Percentiles rank a stretch among this genome's conserved stretches.
These are phyloP conservation scores for Schizothecium vesticola DNA, from an alignment of 495 filamentous ascomycete genomes.

Conservation along the genomic window DNA sequence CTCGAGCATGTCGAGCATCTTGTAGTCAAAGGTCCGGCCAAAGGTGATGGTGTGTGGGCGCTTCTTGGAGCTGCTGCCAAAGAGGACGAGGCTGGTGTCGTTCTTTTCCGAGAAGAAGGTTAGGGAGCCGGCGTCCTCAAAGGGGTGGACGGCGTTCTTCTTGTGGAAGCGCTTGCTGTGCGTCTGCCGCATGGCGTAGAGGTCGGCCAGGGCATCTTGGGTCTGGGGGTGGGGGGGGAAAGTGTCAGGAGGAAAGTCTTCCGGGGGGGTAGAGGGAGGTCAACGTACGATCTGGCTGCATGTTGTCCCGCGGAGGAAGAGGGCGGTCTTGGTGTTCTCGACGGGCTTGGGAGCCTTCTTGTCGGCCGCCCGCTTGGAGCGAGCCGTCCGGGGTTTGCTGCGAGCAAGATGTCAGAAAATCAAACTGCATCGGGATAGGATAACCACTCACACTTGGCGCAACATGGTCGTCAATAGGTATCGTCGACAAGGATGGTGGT, in stretches of 20 bases:
- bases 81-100: constrained; percentile 67
- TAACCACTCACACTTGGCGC: constrained; percentile 29
- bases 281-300: constrained; percentile 60
- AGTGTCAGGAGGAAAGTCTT: background rate
- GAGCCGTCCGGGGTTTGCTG: constrained; percentile 88
- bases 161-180: constrained; percentile 83
- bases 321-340: constrained; percentile 81
- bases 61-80: constrained; percentile 84
- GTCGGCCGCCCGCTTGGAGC: constrained; percentile 88
- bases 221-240: constrained; percentile 12
- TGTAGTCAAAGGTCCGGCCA: constrained; percentile 73
- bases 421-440: constrained; percentile 1
- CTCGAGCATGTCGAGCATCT: constrained; percentile 91
- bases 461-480: constrained; percentile 21
- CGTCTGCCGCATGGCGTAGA: constrained; percentile 74
- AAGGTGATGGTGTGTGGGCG: constrained; percentile 83
- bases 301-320: constrained; percentile 79
- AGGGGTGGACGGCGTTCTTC: constrained; percentile 84
- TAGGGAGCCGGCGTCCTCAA: constrained; percentile 79
- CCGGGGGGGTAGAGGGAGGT: background rate
- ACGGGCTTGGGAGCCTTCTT: constrained; percentile 79
- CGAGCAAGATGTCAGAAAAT: background rate
- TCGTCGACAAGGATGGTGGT: constrained; percentile 1
- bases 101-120: constrained; percentile 96
- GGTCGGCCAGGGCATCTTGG: constrained; percentile 73